Percentiles rank a stretch among this genome's conserved stretches.
Conservation (phyloP, 495 filamentous ascomycete species). For the Aspergillus avenaceus region DNA sequence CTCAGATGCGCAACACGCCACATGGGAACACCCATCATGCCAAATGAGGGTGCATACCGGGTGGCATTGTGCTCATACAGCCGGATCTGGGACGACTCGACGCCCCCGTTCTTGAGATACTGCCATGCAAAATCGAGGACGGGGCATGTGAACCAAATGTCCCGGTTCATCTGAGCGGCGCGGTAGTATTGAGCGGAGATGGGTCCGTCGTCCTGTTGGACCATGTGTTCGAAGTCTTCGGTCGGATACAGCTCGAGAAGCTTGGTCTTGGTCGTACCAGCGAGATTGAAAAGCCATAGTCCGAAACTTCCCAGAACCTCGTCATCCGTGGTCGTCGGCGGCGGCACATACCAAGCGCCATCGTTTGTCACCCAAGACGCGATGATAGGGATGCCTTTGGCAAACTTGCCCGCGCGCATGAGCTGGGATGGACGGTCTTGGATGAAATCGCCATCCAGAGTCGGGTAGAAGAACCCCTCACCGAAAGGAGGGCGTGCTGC, state of each 20-base stretch:
- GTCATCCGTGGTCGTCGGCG: slow-evolving; percentile 16
- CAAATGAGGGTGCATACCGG: slow-evolving; percentile 27
- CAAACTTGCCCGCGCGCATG: slow-evolving; percentile 26
- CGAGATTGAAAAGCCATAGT: slow-evolving; percentile 19
- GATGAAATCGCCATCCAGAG: slow-evolving; percentile 38
- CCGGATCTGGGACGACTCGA: slow-evolving; percentile 20
- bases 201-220: slow-evolving; percentile 7
- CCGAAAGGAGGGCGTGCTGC: slow-evolving; percentile 22
- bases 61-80: slow-evolving; percentile 43
- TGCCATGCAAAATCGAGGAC: slow-evolving; percentile 33
- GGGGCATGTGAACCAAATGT: slow-evolving; percentile 45
- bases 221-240: slow-evolving; percentile 29
- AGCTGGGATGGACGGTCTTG: slow-evolving; percentile 32
- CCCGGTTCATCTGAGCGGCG: slow-evolving; percentile 39
- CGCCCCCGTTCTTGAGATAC: slow-evolving; percentile 24
- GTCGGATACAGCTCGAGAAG: slow-evolving; percentile 33
- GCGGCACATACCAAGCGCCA: slow-evolving; percentile 27
- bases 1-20: slow-evolving; percentile 39
- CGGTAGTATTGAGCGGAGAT: slow-evolving; percentile 40
- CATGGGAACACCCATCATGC: slow-evolving; percentile 23
- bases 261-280: slow-evolving; percentile 17
- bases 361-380: slow-evolving; percentile 30
- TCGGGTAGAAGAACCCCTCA: slow-evolving; percentile 29
- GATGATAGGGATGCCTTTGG: slow-evolving; percentile 30
- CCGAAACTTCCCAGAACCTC: slow-evolving; percentile 24